Conservation (phyloP, 2,329 filamentous ascomycete species). For the Ceratocystis variospora region DNA sequence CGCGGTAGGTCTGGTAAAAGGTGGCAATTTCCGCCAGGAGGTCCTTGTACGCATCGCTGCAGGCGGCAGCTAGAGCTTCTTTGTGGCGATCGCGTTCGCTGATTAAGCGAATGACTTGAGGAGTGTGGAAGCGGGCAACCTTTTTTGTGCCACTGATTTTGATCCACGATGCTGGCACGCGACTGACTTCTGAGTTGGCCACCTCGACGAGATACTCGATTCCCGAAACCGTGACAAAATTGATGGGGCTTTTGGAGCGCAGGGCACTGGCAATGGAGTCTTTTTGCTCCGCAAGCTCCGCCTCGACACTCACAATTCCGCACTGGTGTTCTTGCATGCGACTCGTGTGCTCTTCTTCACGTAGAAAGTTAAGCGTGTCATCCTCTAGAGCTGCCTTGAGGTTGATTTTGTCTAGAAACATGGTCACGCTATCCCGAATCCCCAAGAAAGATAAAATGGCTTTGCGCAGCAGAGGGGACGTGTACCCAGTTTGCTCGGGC, state of each 20-base stretch:
- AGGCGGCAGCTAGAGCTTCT: conserved; percentile 81
- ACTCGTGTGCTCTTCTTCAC: conserved; percentile 74
- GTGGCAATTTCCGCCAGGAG: conserved; percentile 61
- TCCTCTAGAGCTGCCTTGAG: conserved; percentile 66
- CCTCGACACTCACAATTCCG: conserved; percentile 81
- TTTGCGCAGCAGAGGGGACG: conserved; percentile 52
- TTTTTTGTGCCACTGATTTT: conserved; percentile 95
- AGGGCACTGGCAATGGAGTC: conserved; percentile 56
- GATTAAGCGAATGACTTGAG: conserved; percentile 70
- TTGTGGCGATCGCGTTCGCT: conserved; percentile 88
- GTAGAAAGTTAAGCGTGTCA: conserved; percentile 91
- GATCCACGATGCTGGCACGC: conserved; percentile 83
- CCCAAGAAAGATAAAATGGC: conserved; percentile 63
- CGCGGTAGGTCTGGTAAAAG: conserved; percentile 81
- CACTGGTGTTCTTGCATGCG: conserved; percentile 79
- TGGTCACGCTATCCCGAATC: conserved; percentile 58
- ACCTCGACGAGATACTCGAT: conserved; percentile 95
- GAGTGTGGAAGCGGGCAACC: conserved; percentile 83
- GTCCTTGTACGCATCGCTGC: conserved; percentile 63
- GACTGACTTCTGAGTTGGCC: conserved; percentile 64
- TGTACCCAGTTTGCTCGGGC: conserved; percentile 56
- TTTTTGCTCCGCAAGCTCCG: conserved; percentile 70
- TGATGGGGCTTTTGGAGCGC: conserved; percentile 52
- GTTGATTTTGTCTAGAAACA: conserved; percentile 75
- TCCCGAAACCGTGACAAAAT: conserved; percentile 72